phyloP scores from a whole-genome alignment of 495 filamentous ascomycete species.

The Penicillium parvum region DNA sequence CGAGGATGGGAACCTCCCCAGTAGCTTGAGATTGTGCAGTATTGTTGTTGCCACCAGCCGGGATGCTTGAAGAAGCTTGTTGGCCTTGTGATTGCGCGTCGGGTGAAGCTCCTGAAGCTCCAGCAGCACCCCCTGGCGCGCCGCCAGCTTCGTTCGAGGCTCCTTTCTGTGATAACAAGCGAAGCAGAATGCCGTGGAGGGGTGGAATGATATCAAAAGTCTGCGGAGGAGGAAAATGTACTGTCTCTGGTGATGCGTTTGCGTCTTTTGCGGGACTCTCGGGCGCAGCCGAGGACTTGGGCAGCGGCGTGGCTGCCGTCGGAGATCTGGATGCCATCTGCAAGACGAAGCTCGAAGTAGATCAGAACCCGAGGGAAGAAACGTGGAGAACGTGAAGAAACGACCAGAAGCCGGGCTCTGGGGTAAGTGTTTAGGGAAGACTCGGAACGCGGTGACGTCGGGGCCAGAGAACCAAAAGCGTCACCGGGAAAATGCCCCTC shows the following conservation, averaged over 20 bases:
- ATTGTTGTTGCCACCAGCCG: conserved; percentile 17
- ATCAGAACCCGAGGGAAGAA: conserved; percentile 14
- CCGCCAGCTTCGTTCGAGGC: conserved; percentile 14
- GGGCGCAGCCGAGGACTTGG: conserved; percentile 39
- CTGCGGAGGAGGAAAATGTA: conserved; percentile 49
- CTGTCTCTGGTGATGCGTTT: conserved; percentile 47
- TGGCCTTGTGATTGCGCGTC: conserved; percentile 26
- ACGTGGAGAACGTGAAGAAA: conserved; percentile 5
- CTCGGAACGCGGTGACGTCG: conserved; percentile 39
- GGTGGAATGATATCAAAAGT: conserved; percentile 83
- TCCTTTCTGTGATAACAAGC: conserved; percentile 50
- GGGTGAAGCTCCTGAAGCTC: conserved; percentile 17
- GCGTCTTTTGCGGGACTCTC: conserved; percentile 36
- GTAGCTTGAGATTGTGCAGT: conserved; percentile 20
- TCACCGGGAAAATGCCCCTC: conserved; percentile 40
- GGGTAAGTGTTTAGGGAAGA: conserved; percentile 38
- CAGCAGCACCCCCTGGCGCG: conserved; percentile 22
- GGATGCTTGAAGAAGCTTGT: conserved; percentile 19
- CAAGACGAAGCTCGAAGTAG: conserved; percentile 10
- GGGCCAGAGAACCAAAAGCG: conserved; percentile 31
- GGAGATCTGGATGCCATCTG: conserved; percentile 42
- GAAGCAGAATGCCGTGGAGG: conserved; percentile 70
- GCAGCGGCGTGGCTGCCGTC: conserved; percentile 33
- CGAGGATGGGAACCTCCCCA: conserved; percentile 24
- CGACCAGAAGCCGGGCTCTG: conserved; percentile 13